phyloP scores from a whole-genome alignment of 768 basidiomycete genomes.

The Amanita rubescens region DNA sequence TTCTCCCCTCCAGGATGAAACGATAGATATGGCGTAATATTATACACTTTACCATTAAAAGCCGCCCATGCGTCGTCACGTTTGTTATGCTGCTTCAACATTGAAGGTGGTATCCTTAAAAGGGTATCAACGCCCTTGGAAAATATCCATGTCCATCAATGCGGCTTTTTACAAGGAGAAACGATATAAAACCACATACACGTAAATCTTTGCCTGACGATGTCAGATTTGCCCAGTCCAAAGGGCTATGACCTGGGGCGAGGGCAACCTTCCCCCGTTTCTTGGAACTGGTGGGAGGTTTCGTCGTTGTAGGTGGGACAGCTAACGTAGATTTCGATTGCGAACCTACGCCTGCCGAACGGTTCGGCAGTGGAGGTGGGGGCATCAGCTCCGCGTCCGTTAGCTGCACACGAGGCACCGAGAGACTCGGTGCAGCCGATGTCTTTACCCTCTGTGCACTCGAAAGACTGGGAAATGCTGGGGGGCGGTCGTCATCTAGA shows the following conservation, averaged over 20 bases:
- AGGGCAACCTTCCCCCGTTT: conserved; percentile 78
- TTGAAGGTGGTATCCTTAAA: conserved; percentile 65
- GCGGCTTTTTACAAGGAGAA: neutral
- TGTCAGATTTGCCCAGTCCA: conserved; percentile 93
- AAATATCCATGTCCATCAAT: conserved; percentile 4
- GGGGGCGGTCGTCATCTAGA: conserved; percentile 51
- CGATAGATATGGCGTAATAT: conserved; percentile 84
- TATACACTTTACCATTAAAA: conserved; percentile 92
- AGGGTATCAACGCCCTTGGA: conserved; percentile 65
- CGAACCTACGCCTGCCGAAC: conserved; percentile 26
- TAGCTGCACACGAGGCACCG: conserved; percentile 2
- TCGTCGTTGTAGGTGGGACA: conserved; percentile 57
- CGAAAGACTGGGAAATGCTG: conserved; percentile 64
- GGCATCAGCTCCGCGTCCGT: conserved; percentile 47
- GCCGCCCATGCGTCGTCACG: conserved; percentile 89
- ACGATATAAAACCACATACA: conserved; percentile 32
- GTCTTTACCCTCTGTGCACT: conserved; percentile 59
- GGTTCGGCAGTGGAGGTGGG: conserved; percentile 37
- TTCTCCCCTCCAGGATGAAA: conserved; percentile 95
- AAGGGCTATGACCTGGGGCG: conserved; percentile 81
- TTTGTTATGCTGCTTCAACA: conserved; percentile 75
- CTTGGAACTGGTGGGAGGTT: conserved; percentile 41
- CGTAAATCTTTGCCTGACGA: conserved; percentile 72
- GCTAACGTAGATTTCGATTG: conserved; percentile 35
- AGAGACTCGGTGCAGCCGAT: conserved; percentile 7